Base-by-base conservation (phyloP, 805 yeast species). In the Isabelozyma pseudorhagii region DNA sequence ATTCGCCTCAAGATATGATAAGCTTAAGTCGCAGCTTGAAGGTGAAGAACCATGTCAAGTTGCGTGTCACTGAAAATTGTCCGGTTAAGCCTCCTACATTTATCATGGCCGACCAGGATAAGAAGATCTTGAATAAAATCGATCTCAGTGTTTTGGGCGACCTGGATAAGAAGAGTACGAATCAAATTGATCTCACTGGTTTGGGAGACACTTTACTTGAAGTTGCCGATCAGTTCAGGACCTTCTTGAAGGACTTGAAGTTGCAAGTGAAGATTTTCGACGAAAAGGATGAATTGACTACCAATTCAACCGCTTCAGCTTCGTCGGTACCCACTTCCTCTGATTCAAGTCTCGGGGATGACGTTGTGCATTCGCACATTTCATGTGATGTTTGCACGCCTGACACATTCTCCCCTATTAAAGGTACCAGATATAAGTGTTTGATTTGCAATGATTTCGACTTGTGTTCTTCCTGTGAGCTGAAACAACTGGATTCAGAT, bases 361-460 rank as follows among this genome's bases (percentile, higher is more conserved):
- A 38, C 34, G 45, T 47, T 8, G 52, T 61, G 5, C 76, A 72
- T 48, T 34, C 46, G 3, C 51, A 57, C 45, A 62, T 68, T 31
- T 53, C 67, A 27, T 73, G 78, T 47, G 75, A 73, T 50, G 47
- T 54, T n/a, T 74, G 78, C 46, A 46, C 54, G 50, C 72, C 71
- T 1, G 47, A 53, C 25, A 53, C 50, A 4, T 63, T 64, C 52
- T 55, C 48, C 14, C 78, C 81, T 3, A 65, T 79, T 42, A 52
- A 46, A 18, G 86, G 86, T 7, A 52, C 62, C 6, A 69, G 87
- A 45, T 82, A 71, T 56, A 71, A 74, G 42, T 82, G 87, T 60
- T 53, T 74, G 25, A 75, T 80, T 29, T 82, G 87, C 56, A 59
- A 60, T 3, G 80, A 82, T 58, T 80, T 68, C 58, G 86, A 82